These are phyloP conservation scores for Pythium brachiatum DNA, from an alignment of 352 stramenopile species.

Conservation along the genomic window DNA sequence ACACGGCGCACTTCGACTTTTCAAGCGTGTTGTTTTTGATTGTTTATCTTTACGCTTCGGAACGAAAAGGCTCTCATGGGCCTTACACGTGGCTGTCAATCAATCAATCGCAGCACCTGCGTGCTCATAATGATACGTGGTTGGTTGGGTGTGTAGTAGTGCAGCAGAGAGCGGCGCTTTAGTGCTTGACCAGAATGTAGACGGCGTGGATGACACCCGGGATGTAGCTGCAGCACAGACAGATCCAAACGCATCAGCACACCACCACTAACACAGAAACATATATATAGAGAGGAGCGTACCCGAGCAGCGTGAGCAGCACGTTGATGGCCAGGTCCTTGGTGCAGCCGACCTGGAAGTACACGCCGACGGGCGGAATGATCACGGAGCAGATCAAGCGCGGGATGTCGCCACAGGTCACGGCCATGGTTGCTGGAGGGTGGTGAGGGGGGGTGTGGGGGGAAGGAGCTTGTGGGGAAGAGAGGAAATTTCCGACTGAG, in stretches of 20 bases:
- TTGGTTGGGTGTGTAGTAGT: too few species aligned
- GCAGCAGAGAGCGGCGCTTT: too few species aligned
- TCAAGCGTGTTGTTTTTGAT: too few species aligned
- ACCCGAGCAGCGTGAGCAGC: slow-evolving; percentile 63
- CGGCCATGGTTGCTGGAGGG: slow-evolving; percentile 38
- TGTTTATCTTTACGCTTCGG: too few species aligned
- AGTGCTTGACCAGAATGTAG: slow-evolving; percentile 70
- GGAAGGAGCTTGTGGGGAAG: not conserved
- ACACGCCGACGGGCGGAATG: slow-evolving; percentile 55
- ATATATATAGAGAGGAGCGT: not conserved
- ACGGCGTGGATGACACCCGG: slow-evolving; percentile 64
- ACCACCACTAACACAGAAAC: too few species aligned
- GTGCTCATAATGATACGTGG: too few species aligned
- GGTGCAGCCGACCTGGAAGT: slow-evolving; percentile 60
- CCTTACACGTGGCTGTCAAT: too few species aligned
- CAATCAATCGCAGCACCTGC: too few species aligned
- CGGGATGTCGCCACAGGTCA: slow-evolving; percentile 70
- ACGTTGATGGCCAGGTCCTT: slow-evolving; percentile 69
- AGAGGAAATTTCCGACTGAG: slow-evolving; percentile 12
- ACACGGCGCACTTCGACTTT: too few species aligned
- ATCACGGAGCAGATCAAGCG: slow-evolving; percentile 68
- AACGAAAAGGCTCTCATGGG: too few species aligned
- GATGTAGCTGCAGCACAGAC: slow-evolving; percentile 39
- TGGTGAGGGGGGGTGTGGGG: not conserved
- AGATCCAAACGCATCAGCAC: not conserved